phyloP scores from a whole-genome alignment of 805 yeast species.

The Candida alai region DNA sequence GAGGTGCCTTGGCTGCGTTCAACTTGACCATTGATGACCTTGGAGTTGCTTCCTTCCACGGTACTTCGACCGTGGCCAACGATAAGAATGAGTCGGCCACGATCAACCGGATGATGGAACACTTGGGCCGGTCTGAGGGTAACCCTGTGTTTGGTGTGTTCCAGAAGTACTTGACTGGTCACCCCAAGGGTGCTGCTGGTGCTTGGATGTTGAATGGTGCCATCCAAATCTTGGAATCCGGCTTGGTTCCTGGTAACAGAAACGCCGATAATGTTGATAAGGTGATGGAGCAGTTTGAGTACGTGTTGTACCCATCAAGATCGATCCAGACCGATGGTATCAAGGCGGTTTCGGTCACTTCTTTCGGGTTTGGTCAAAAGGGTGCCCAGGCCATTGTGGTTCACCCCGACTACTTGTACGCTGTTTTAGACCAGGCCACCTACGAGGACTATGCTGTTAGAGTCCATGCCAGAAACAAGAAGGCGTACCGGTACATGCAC shows the following conservation, averaged over 20 bases:
- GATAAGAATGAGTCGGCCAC: conserved; percentile 97
- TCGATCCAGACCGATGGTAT: conserved; percentile 93
- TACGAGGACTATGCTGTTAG: conserved; percentile 69
- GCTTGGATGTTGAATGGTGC: conserved; percentile 99
- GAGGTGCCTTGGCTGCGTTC: conserved; percentile 95
- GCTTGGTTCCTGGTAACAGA: conserved; percentile 97
- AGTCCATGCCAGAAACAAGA: conserved; percentile 78
- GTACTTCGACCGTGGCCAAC: conserved; percentile 97
- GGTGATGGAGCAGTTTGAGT: conserved; percentile 74
- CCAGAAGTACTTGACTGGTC: conserved; percentile 99
- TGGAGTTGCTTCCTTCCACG: conserved; percentile 97
- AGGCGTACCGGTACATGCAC: conserved; percentile 92
- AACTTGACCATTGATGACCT: conserved; percentile 92
- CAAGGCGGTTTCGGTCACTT: conserved; percentile 94
- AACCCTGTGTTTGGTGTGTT: conserved; percentile 96
- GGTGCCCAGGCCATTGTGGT: conserved; percentile 94
- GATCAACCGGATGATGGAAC: conserved; percentile 87
- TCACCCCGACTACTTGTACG: conserved; percentile 91
- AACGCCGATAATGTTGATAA: conserved; percentile 96
- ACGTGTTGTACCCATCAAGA: conserved; percentile 91
- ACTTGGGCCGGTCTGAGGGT: conserved; percentile 95
- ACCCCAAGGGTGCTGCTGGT: conserved; percentile 99
- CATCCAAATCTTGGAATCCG: conserved; percentile 84
- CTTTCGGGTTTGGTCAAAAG: conserved; percentile 99
- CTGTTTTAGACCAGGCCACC: conserved; percentile 66